Base-by-base conservation (phyloP, 768 basidiomycete genomes). In the Leccinum uliginosum region DNA sequence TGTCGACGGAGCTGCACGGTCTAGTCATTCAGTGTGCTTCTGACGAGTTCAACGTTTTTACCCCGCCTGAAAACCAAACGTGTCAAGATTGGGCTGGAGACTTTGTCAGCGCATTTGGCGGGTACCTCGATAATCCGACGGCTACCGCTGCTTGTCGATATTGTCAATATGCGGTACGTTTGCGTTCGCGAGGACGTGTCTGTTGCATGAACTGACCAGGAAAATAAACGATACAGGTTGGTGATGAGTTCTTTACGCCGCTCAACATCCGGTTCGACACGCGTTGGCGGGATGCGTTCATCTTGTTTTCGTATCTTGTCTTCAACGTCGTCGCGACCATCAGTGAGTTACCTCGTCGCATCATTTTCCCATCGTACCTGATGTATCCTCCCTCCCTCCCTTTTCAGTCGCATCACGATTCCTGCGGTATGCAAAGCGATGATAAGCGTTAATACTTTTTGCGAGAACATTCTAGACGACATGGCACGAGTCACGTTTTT, bases 1-100 rank as follows among this genome's bases (percentile, higher is more conserved):
- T 91, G 29, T 82, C 87, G 0, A 91, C 87, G 5, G 91, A 90
- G 62, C 76, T 94, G 10, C 83, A 89, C 64, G 89, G 85, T 10
- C 76, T 92, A 19, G 61, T 65, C 0, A 86, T 93, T 58, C 67
- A 56, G 19, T 91, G 92, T 75, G 78, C 81, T 21, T 62, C 74
- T 0, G 82, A 83, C 57, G 93, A 96, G 66, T 91, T 88, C 65
- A 75, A 80, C 12, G 61, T 78, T 6, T 91, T 95, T 75, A 71
- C 80, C 54, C 89, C 93, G 1, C 91, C 93, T 0, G 59, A 76
- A 2, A 86, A 85, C 3, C 83, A 92, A 67, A 90, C 86, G 0
- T 96, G 93, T 65, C 61, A 61, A 10, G 61, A 77, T 1, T 96
- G 89, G 87, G 87, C 86, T 0, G 67, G 75, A n/a, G 74, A 82